Percentiles rank a stretch among this genome's conserved stretches.
Conservation (phyloP, 148 eudicot species). For the Dianthus caryophyllus region DNA sequence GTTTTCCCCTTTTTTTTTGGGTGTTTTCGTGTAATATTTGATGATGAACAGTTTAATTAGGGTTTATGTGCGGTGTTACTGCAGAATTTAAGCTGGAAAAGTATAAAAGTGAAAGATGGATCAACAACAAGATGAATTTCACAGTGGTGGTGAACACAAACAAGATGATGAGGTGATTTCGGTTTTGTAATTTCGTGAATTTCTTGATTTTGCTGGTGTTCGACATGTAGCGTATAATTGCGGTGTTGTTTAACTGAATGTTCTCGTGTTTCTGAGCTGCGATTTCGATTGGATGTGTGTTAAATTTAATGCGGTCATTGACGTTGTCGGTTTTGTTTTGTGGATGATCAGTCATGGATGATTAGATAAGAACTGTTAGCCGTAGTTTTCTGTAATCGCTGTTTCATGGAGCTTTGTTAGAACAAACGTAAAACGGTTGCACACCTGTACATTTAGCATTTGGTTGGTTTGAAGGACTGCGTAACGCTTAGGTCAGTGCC, state of each 20-base stretch:
- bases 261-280: no score
- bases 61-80: slow-evolving; percentile 8
- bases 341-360: background rate
- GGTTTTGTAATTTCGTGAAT: background rate
- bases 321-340: background rate
- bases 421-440: background rate
- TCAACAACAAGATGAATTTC: slow-evolving; percentile 12
- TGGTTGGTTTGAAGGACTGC: no score
- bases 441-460: no score
- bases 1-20: background rate
- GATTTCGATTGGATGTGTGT: background rate
- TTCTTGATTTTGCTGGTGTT: background rate
- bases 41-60: slow-evolving; percentile 3
- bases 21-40: background rate
- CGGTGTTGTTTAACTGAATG: no score
- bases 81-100: background rate
- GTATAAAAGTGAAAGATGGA: slow-evolving; percentile 18
- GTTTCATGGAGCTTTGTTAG: background rate
- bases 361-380: no score
- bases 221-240: background rate
- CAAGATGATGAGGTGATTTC: slow-evolving; percentile 16
- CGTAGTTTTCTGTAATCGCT: background rate
- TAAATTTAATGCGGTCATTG: background rate
- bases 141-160: slow-evolving; percentile 17
- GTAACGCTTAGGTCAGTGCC: background rate